Base-by-base conservation (phyloP, 2,329 filamentous ascomycete species). In the Talaromyces piceae region DNA sequence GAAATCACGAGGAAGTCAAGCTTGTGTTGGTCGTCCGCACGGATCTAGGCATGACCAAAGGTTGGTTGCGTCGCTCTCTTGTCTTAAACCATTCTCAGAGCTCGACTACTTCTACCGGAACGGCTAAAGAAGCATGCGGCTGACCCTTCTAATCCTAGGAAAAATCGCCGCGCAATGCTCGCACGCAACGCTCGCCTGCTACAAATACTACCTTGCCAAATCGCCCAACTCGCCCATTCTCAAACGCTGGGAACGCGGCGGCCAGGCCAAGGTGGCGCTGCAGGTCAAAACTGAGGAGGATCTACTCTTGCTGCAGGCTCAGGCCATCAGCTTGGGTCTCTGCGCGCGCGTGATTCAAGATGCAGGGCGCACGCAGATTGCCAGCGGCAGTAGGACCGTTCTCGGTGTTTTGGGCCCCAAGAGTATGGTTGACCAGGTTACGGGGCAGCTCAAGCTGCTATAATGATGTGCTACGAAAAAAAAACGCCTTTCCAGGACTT, bases 121-220 rank as follows among this genome's bases (percentile, higher is more conserved):
- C n/a, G n/a, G n/a, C n/a, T n/a, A n/a, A n/a, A n/a, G n/a, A n/a
- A n/a, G n/a, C n/a, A n/a, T n/a, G n/a, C n/a, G n/a, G n/a, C n/a
- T n/a, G n/a, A n/a, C n/a, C n/a, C n/a, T n/a, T n/a, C n/a, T n/a
- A n/a, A n/a, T n/a, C n/a, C n/a, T n/a, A 95, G 91, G 91, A 63
- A 98, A 98, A 78, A 96, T 97, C 63, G 93, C 89, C 52, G 93
- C 93, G 6, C 93, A 97, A 72, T 91, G 87, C 72, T 87, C 86
- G 46, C 93, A 97, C 71, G 93, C 93, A n/a, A 95, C 91, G 3
- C 83, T 98, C 51, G 91, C 91, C 50, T 97, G 91, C 80, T 98
- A 95, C 82, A 97, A 96, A 74, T 75, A 83, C 53, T 82, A 94
- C 57, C 72, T 82, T 51, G 71, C 75, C 41, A 70, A 73, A 50